Evolutionary conservation across 2,329 filamentous ascomycete genomes (phyloP).

Genomic region (Colletotrichum coccodes): DNA sequence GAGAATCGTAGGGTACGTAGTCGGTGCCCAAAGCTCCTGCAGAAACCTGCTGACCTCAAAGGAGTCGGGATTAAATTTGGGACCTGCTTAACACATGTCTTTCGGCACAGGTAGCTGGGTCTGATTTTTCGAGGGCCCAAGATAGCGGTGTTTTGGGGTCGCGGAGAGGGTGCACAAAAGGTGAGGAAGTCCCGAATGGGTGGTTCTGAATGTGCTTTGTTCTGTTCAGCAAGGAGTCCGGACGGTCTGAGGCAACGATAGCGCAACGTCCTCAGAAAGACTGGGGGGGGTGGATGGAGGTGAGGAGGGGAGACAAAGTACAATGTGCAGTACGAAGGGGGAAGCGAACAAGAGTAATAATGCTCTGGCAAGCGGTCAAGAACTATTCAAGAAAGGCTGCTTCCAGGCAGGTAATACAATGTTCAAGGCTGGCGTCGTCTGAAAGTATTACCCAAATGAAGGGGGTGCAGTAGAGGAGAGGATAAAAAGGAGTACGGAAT

Average conservation of each 20-base stretch:
- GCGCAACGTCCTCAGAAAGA: neutral
- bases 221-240: neutral
- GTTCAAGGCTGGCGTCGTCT: constrained; percentile 32
- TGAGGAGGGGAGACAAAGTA: neutral
- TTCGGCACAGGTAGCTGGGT: constrained; percentile 1
- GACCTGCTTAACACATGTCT: constrained; percentile 33
- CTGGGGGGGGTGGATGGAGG: neutral
- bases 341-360: neutral
- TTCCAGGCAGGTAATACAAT: constrained; percentile 33
- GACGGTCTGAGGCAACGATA: neutral
- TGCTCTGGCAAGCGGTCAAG: constrained; percentile 20
- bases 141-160: constrained; percentile 44
- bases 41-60: constrained; percentile 87
- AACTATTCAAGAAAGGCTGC: constrained; percentile 30
- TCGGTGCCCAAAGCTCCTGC: constrained; percentile 66
- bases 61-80: constrained; percentile 58
- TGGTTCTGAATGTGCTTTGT: neutral
- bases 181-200: neutral
- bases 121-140: constrained; percentile 34
- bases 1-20: constrained; percentile 24
- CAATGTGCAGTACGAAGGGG: too few relatives aligned
- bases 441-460: constrained; percentile 30
- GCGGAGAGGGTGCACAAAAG: neutral
- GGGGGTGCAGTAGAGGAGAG: constrained; percentile 1
- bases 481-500: neutral